These are phyloP conservation scores for Epichloe hybrida DNA, from an alignment of 2,329 filamentous ascomycete species.

Conservation along the genomic window DNA sequence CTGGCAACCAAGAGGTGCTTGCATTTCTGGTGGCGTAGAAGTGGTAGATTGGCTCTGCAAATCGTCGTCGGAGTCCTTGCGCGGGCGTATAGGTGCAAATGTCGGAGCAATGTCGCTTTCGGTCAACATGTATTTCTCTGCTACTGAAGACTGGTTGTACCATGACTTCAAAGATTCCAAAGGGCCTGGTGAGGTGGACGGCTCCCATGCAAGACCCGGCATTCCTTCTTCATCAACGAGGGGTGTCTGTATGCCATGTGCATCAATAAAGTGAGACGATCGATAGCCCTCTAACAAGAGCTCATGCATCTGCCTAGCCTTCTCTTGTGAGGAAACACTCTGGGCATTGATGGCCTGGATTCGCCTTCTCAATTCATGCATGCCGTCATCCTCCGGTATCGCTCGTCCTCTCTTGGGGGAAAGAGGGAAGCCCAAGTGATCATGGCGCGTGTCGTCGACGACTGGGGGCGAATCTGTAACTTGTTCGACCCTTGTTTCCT, in stretches of 20 bases:
- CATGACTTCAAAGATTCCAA: slow-evolving; percentile 46
- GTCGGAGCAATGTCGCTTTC: slow-evolving; percentile 54
- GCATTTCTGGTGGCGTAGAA: slow-evolving; percentile 14
- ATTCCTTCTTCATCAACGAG: slow-evolving; percentile 7
- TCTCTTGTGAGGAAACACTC: slow-evolving; percentile 45
- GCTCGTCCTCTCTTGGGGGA: slow-evolving; percentile 17
- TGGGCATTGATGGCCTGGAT: slow-evolving; percentile 56
- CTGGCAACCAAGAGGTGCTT: slow-evolving; percentile 58
- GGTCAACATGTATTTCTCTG: slow-evolving; percentile 36
- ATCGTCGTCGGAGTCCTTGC: slow-evolving; percentile 33
- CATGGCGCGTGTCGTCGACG: slow-evolving; percentile 13
- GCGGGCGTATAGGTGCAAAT: slow-evolving; percentile 42
- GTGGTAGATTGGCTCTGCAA: slow-evolving; percentile 9
- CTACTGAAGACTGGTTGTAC: slow-evolving; percentile 29
- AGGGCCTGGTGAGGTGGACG: slow-evolving; percentile 28
- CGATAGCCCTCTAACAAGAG: slow-evolving; percentile 56
- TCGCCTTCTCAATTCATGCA: slow-evolving; percentile 49
- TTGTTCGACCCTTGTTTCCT: slow-evolving; percentile 22
- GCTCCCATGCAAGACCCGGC: slow-evolving; percentile 21
- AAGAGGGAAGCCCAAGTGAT: slow-evolving; percentile 21
- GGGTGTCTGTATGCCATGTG: slow-evolving; percentile 4
- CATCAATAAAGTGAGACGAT: slow-evolving; percentile 14
- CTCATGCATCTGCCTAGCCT: slow-evolving; percentile 58
- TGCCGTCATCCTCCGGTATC: slow-evolving; percentile 69
- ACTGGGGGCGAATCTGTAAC: slow-evolving; percentile 9